Evolutionary conservation across 2,329 filamentous ascomycete species (phyloP).

Genomic region (Penicillium decumbens): DNA sequence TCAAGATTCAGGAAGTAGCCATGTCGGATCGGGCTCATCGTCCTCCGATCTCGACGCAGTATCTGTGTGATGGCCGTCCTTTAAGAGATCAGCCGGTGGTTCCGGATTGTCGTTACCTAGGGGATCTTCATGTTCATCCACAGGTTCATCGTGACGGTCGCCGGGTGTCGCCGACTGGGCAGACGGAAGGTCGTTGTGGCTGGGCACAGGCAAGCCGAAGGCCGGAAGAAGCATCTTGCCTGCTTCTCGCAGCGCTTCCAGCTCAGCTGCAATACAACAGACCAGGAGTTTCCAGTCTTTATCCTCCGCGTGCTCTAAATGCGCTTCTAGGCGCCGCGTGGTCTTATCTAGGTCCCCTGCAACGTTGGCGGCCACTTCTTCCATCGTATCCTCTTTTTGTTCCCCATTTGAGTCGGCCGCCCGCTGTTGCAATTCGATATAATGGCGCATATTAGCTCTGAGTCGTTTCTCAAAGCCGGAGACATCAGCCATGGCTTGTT

Average conservation of each 20-base stretch:
- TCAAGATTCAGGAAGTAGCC: conserved; percentile 27
- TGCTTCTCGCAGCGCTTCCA: conserved; percentile 51
- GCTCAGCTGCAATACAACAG: conserved; percentile 58
- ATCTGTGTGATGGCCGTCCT: conserved; percentile 22
- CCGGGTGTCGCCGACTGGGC: conserved; percentile 10
- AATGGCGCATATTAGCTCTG: conserved; percentile 31
- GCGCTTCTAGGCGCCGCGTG: conserved; percentile 46
- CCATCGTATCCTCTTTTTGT: conserved; percentile 16
- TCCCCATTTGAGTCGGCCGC: conserved; percentile 10
- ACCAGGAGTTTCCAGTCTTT: conserved; percentile 59
- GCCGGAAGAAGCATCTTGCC: conserved; percentile 33
- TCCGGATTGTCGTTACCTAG: conserved; percentile 31
- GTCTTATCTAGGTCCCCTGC: conserved; percentile 46
- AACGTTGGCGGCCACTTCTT: conserved; percentile 30
- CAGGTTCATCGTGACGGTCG: neutral
- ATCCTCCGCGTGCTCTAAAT: conserved; percentile 49
- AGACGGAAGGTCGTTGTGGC: conserved; percentile 5
- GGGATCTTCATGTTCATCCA: conserved; percentile 14
- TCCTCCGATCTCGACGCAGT: conserved; percentile 32
- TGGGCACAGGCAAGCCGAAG: conserved; percentile 28
- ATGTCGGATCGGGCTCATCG: conserved; percentile 44
- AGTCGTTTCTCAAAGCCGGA: conserved; percentile 47
- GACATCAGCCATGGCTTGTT: conserved; percentile 50
- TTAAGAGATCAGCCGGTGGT: conserved; percentile 36
- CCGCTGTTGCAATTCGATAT: conserved; percentile 24